A percentile compares a stretch with the other conserved stretches of the same genome.
These are phyloP conservation scores for Biscogniauxia sp. DNA, from an alignment of 2,329 filamentous ascomycete species.

Conservation along the genomic window DNA sequence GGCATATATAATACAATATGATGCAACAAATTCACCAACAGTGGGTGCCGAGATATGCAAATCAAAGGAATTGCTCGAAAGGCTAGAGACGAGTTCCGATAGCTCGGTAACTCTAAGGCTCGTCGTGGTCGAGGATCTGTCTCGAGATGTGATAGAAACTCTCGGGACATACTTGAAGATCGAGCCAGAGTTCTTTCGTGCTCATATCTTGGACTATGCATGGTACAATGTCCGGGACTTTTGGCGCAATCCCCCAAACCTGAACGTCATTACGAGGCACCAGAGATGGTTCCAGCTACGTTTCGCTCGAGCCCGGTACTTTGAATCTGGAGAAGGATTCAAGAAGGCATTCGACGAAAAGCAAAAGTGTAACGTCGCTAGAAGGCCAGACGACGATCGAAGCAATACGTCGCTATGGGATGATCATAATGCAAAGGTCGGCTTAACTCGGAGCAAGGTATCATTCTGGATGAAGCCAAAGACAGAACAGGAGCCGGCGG, in stretches of 20 bases:
- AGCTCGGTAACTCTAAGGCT: conserved; percentile 9
- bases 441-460: conserved; percentile 22
- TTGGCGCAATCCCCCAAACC: conserved; percentile 25
- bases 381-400: conserved; percentile 23
- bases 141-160: conserved; percentile 19
- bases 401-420: conserved; percentile 27
- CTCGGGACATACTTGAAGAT: conserved; percentile 17
- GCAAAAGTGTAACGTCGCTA: conserved; percentile 20
- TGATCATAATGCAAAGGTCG: conserved; percentile 17
- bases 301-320: conserved; percentile 25
- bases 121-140: conserved; percentile 21
- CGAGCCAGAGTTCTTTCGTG: conserved; percentile 22
- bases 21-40: neutral
- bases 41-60: neutral
- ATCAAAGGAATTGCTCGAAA: neutral
- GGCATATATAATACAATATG: neutral
- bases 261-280: conserved; percentile 18
- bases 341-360: conserved; percentile 11
- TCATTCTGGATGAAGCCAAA: conserved; percentile 24
- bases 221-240: conserved; percentile 29
- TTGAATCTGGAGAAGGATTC: conserved; percentile 12
- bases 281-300: conserved; percentile 28
- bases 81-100: neutral
- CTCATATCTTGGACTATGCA: conserved; percentile 24
- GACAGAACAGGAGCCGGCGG: neutral